Conservation (phyloP, 1,284 basidiomycete genomes). For the Gomphus bonarii region DNA sequence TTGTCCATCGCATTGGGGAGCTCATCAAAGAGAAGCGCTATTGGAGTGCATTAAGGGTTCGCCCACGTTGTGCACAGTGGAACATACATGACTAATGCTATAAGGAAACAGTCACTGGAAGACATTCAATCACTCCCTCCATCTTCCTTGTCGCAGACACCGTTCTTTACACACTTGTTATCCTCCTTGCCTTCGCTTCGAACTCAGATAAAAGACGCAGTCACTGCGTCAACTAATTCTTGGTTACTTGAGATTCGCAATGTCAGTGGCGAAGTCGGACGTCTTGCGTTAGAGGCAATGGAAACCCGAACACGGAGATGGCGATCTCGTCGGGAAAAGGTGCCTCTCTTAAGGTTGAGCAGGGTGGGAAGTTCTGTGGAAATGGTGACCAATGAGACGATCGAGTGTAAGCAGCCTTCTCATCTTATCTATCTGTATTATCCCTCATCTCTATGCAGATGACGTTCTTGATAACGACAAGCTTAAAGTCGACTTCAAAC, state of each 20-base stretch:
- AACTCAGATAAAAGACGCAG: slow-evolving; percentile 83
- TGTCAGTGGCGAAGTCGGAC: slow-evolving; percentile 78
- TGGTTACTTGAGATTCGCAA: slow-evolving; percentile 96
- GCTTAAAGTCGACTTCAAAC: slow-evolving; percentile 86
- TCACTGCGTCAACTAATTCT: slow-evolving; percentile 91
- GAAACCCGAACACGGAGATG: slow-evolving; percentile 77
- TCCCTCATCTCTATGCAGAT: slow-evolving; percentile 35
- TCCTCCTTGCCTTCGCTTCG: slow-evolving; percentile 88
- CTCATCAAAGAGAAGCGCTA: slow-evolving; percentile 91
- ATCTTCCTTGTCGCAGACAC: slow-evolving; percentile 84
- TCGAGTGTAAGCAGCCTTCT: slow-evolving; percentile 63
- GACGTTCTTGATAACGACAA: slow-evolving; percentile 88
- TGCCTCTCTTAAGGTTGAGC: slow-evolving; percentile 62
- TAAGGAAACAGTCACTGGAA: slow-evolving; percentile 67
- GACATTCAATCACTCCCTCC: slow-evolving; percentile 89
- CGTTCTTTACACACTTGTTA: slow-evolving; percentile 87
- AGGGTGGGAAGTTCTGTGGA: slow-evolving; percentile 94
- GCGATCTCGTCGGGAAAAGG: slow-evolving; percentile 73
- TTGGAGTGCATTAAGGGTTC: slow-evolving; percentile 90
- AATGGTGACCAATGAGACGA: slow-evolving; percentile 86
- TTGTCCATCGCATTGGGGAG: slow-evolving; percentile 88
- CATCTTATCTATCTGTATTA: slow-evolving; percentile 1
- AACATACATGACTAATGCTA: slow-evolving; percentile 11
- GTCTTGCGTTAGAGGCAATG: slow-evolving; percentile 87
- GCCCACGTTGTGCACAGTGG: slow-evolving; percentile 29